A percentile compares a stretch with the other conserved stretches of the same genome.
Evolutionary conservation across 257 asterid genomes (phyloP).

Genomic region (Solanum dulcamara): DNA sequence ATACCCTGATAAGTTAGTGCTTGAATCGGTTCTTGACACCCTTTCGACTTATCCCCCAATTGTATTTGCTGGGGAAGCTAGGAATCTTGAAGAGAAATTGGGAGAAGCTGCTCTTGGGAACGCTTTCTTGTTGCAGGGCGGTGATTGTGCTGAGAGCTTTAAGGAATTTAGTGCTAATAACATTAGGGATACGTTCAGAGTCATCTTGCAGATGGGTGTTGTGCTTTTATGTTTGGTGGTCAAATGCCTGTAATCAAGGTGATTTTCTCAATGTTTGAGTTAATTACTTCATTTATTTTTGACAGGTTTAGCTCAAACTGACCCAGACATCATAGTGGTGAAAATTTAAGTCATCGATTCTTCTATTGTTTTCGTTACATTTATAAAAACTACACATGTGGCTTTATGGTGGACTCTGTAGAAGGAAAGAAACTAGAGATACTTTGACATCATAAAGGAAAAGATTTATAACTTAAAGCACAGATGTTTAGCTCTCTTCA

Average conservation of each 20-base stretch:
- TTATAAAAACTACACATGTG: not conserved
- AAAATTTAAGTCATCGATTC: too few species aligned
- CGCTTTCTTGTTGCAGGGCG: conserved; percentile 68
- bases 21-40: conserved; percentile 48
- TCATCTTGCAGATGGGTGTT: conserved; percentile 74
- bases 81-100: conserved; percentile 59
- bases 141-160: conserved; percentile 88
- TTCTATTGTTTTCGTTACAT: too few species aligned
- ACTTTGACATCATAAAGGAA: not conserved
- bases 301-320: not conserved
- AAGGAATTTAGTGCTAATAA: conserved; percentile 72
- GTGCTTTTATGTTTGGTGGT: conserved; percentile 86
- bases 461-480: not conserved
- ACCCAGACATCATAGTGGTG: not conserved
- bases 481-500: not conserved
- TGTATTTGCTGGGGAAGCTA: conserved; percentile 80
- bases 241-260: conserved; percentile 82
- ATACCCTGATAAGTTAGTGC: conserved; percentile 34
- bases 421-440: not conserved
- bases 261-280: not conserved
- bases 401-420: not conserved
- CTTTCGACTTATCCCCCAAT: conserved; percentile 67
- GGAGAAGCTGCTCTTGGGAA: conserved; percentile 68
- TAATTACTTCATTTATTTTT: not conserved
- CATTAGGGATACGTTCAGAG: conserved; percentile 74